Evolutionary conservation across 2,329 filamentous ascomycete species (phyloP), one percentile per base, ranked within the genome.

Genomic region (Epichloe brachyelytri): DNA sequence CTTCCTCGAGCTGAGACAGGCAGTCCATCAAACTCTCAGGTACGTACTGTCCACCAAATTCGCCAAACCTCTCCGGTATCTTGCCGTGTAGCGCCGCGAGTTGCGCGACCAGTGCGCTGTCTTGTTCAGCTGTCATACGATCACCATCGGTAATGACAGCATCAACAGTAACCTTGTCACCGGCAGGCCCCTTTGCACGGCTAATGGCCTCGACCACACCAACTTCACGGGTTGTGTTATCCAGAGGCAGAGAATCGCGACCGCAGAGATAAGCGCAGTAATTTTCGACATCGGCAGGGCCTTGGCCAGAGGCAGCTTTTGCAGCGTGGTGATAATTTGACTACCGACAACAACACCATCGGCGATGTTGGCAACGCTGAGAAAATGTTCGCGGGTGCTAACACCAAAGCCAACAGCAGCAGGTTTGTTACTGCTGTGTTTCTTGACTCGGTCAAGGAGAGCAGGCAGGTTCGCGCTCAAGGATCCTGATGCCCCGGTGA

Each of bases 1-100:
- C 93, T 30, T 82, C 80, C 69, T 98, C 91, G 5, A 98, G 79
- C 69, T 98, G 81, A 0, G 83, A 83, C 53, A 98, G 73, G 65
- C 91, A 97, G 71, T 97, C 91, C 91, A 98, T 97, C 54, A 98
- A 78, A 19, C 89, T 93, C 69, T 98, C 93, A 1, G 93, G 93
- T 3, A 98, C 93, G 63, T 96, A 98, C 68, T 97, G 91, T 15
- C 93, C 93, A 61, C 93, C 93, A 57, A 95, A 98, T 65, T 96
- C 86, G 58, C 93, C 93, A 62, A 98, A 97, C 48, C 89, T 83
- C 56, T 88, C 81, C 12, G 90, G 88, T 48, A 93, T 81, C 59
- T 85, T 81, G 57, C 79, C 78, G 63, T 95, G 93, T 54, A 95
- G 75, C 15, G 87, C 85, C 53, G 88, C 84, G 30, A 95, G 77